Evolutionary conservation across 2,329 filamentous ascomycete genomes (phyloP).

Genomic region (Ophiostoma tasmaniense): DNA sequence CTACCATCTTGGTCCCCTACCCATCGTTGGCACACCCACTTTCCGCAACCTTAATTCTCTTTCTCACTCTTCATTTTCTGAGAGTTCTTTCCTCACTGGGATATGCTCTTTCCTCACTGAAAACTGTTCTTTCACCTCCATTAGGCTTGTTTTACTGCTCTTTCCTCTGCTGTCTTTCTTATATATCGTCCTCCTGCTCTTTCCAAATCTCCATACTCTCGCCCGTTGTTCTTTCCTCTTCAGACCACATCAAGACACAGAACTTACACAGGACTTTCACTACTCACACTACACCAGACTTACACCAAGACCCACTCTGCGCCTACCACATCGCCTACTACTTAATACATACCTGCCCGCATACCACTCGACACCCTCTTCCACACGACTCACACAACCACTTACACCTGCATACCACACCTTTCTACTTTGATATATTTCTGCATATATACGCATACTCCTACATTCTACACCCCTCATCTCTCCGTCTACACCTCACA

Average conservation of each 20-base stretch:
- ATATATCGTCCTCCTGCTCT: background rate
- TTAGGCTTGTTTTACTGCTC: no score
- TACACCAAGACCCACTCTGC: background rate
- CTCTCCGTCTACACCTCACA: constrained; percentile 4
- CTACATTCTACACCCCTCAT: background rate
- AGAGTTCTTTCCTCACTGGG: no score
- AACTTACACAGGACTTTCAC: background rate
- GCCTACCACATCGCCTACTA: background rate
- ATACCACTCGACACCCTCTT: background rate
- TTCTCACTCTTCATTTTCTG: background rate
- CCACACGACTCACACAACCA: background rate
- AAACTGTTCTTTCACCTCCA: no score
- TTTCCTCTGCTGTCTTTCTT: background rate
- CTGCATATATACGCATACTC: background rate
- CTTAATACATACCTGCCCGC: background rate
- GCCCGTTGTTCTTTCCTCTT: background rate
- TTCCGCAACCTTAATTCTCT: constrained; percentile 12
- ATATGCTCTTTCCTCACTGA: background rate
- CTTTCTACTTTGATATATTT: background rate
- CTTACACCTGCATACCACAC: background rate
- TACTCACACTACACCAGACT: background rate
- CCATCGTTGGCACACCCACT: background rate
- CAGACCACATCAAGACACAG: background rate
- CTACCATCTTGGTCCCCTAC: background rate
- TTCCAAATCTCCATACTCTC: background rate